Percentiles rank a stretch among this genome's conserved stretches.
Conservation (phyloP, 116 monocot genomes). For the Zostera marina region DNA sequence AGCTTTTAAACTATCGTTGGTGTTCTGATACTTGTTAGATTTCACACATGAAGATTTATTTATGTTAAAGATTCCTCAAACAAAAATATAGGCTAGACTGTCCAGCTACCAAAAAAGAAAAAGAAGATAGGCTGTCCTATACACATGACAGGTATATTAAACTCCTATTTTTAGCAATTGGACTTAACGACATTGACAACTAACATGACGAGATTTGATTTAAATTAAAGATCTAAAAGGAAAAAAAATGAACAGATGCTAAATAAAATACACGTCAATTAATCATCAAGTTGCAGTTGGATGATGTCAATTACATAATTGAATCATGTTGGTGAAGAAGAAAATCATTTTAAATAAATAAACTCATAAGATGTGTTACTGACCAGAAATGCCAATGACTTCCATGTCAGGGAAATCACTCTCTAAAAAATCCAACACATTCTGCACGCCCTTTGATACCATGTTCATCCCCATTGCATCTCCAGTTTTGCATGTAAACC, state of each 20-base stretch:
- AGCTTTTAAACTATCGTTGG: background rate
- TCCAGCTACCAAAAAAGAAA: too few species aligned
- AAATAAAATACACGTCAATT: too few species aligned
- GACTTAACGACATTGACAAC: too few species aligned
- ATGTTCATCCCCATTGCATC: slow-evolving; percentile 99
- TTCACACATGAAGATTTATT: background rate
- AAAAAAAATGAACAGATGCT: too few species aligned
- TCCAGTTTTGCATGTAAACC: slow-evolving; percentile 80
- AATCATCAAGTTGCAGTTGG: background rate
- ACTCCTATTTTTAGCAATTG: too few species aligned
- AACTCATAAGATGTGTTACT: slow-evolving; percentile 1
- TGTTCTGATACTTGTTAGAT: too few species aligned
- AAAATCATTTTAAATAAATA: background rate
- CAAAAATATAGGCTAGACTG: background rate
- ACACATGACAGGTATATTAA: too few species aligned
- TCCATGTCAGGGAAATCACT: slow-evolving; percentile 92
- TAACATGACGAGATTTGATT: too few species aligned
- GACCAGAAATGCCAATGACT: slow-evolving; percentile 82
- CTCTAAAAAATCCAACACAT: slow-evolving; percentile 70
- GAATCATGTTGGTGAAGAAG: background rate
- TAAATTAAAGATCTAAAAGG: too few species aligned
- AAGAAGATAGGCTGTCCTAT: too few species aligned
- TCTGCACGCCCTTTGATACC: slow-evolving; percentile 98
- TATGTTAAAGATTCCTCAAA: background rate
- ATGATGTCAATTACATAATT: background rate